Evolutionary conservation across 2,329 filamentous ascomycete genomes (phyloP), one percentile per base, ranked within the genome.

Genomic region (Aphanocladium album): DNA sequence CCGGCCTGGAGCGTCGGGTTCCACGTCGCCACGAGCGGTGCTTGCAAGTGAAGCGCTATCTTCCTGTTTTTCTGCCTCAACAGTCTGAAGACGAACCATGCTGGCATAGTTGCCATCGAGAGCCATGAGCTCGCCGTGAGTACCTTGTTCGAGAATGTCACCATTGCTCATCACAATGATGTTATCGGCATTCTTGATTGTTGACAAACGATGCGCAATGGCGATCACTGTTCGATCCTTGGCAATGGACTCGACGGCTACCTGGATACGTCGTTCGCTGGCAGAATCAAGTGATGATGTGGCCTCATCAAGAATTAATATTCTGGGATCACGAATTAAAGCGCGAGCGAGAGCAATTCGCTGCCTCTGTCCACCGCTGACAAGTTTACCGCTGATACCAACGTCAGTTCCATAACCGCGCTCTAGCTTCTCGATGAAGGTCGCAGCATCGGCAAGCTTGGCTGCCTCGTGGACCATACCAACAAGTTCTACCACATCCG

Each of bases 91-190:
- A 45, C 71, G 70, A 3, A 86, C 83, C 57, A 87, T 77, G 37
- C 75, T 74, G 8, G 76, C 77, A 64, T 87, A 87, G 5, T 83
- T 71, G 14, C 76, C 72, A 6, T 83, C 70, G 12, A 76, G 71
- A 2, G 74, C 70, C 63, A 89, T 76, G 2, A 90, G 77, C 57
- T 85, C 79, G 3, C 83, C 75, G 60, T 90, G 86, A 0, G 79
- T 85, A 0, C 88, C 88, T 67, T 86, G 78, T 69, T 90, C 87
- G 12, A 87, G 75, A 3, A 87, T 79, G 52, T 78, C 71, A 0
- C 88, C 87, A 58, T 80, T 75, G 16, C 83, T 78, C 69, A 89
- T 78, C 19, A 90, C 87, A 21, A 89, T 76, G 61, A 90, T 89
- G 62, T 84, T 82, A 66, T 90, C 84, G 0, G 87, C 87, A 57